phyloP scores from a whole-genome alignment of 352 stramenopile species.

The Phytophthora citrophthora region DNA sequence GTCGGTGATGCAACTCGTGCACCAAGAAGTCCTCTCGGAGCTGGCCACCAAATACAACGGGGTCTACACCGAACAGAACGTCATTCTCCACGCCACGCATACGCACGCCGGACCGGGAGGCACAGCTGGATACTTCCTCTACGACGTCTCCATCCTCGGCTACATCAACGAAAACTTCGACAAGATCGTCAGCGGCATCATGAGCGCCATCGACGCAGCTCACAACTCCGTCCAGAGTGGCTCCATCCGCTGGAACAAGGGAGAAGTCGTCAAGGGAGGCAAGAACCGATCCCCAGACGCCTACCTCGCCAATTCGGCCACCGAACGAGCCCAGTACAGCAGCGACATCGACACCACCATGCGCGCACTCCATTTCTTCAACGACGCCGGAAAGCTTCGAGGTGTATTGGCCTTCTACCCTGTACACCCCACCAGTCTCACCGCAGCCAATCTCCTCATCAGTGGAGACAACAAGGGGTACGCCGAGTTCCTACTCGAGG shows the following conservation, averaged over 20 bases:
- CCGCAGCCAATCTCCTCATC: conserved; percentile 70
- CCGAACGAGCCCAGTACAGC: conserved; percentile 59
- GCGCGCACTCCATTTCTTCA: conserved; percentile 61
- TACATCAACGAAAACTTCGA: conserved; percentile 70
- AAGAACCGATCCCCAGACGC: conserved; percentile 77
- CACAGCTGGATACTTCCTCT: conserved; percentile 81
- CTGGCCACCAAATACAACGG: conserved; percentile 44
- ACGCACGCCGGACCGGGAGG: conserved; percentile 80
- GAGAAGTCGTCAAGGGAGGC: conserved; percentile 40
- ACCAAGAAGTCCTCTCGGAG: conserved; percentile 56
- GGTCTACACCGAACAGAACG: conserved; percentile 69
- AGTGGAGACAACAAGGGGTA: conserved; percentile 84
- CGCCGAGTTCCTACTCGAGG: conserved; percentile 50
- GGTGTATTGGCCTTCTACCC: conserved; percentile 76
- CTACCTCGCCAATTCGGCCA: conserved; percentile 71
- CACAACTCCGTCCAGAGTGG: conserved; percentile 56
- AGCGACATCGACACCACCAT: conserved; percentile 74
- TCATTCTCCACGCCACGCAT: conserved; percentile 84
- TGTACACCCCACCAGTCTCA: conserved; percentile 84
- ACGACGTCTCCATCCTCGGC: conserved; percentile 58
- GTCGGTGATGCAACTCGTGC: conserved; percentile 57
- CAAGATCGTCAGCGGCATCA: conserved; percentile 71
- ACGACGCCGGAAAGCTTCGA: conserved; percentile 37
- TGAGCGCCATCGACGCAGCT: conserved; percentile 61
- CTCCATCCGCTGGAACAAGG: conserved; percentile 51